Conservation (phyloP, 2,329 filamentous ascomycete species). For the Ophiostoma ips region DNA sequence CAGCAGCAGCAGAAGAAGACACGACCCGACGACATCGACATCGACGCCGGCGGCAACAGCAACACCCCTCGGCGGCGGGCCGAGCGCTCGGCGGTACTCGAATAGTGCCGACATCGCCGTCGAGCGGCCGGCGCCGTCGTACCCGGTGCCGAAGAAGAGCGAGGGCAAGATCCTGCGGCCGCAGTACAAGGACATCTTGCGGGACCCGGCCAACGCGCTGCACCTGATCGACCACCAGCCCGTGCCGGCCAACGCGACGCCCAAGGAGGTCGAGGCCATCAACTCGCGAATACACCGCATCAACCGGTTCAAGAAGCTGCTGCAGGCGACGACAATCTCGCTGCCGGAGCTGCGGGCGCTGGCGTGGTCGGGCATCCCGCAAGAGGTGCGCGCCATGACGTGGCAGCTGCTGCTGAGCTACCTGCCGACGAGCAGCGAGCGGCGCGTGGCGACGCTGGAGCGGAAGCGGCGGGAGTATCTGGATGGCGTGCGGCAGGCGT, state of each 20-base stretch:
- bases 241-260: constrained; percentile 55
- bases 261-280: constrained; percentile 75
- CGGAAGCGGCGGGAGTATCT: constrained; percentile 93
- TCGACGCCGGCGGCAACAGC: too few species aligned
- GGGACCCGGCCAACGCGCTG: constrained; percentile 79
- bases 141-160: constrained; percentile 75
- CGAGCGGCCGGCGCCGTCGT: constrained; percentile 67
- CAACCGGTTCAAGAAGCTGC: constrained; percentile 94
- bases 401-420: constrained; percentile 95
- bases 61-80: constrained; percentile 21
- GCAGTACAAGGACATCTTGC: constrained; percentile 93
- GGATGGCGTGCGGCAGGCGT: constrained; percentile 68
- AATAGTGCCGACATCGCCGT: constrained; percentile 92
- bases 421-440: constrained; percentile 89
- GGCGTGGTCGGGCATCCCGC: constrained; percentile 88
- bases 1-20: not conserved
- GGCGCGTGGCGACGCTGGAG: constrained; percentile 78
- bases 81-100: constrained; percentile 46
- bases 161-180: constrained; percentile 93
- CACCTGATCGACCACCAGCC: constrained; percentile 85
- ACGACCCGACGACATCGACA: constrained; percentile 15
- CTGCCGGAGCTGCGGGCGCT: constrained; percentile 69
- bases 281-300: constrained; percentile 83
- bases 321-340: constrained; percentile 83
- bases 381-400: constrained; percentile 95